Percentiles rank a stretch among this genome's conserved stretches.
These are phyloP conservation scores for Berberis thunbergii DNA, from an alignment of 164 flowering plant genomes.

Conservation along the genomic window DNA sequence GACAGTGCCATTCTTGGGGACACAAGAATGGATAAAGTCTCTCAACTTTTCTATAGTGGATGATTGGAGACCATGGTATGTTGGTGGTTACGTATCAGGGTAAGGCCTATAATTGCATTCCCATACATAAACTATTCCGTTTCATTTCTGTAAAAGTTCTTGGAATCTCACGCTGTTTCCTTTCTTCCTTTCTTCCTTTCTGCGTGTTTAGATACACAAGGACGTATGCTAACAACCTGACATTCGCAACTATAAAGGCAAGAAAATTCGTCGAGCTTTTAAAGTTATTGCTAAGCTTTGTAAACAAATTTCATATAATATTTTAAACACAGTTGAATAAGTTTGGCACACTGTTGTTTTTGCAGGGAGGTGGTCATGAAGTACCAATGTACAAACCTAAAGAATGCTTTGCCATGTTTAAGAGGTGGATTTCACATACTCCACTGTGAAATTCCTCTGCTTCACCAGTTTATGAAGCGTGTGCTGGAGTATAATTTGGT, in stretches of 20 bases:
- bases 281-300: not conserved
- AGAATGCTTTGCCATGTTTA: slow-evolving; percentile 2
- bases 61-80: slow-evolving; percentile 54
- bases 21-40: slow-evolving; percentile 49
- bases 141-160: not conserved
- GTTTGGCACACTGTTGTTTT: not conserved
- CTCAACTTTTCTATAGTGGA: slow-evolving; percentile 41
- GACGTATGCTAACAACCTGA: slow-evolving; percentile 19
- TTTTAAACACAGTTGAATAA: not conserved
- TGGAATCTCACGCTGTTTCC: not conserved
- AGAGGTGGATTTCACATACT: not conserved
- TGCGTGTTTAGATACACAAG: slow-evolving; percentile 22
- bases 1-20: slow-evolving; percentile 19
- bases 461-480: too few relatives aligned
- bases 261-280: not conserved
- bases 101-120: slow-evolving; percentile 8
- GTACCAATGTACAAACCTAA: not conserved
- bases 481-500: too few relatives aligned
- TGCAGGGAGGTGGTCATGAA: slow-evolving; percentile 3
- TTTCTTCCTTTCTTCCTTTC: not conserved
- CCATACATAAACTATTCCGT: not conserved
- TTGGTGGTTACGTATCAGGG: slow-evolving; percentile 48
- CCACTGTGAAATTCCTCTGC: not conserved
- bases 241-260: slow-evolving; percentile 17
- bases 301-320: not conserved